phyloP scores from a whole-genome alignment of 768 basidiomycete species.

The Calocybe cyanea region DNA sequence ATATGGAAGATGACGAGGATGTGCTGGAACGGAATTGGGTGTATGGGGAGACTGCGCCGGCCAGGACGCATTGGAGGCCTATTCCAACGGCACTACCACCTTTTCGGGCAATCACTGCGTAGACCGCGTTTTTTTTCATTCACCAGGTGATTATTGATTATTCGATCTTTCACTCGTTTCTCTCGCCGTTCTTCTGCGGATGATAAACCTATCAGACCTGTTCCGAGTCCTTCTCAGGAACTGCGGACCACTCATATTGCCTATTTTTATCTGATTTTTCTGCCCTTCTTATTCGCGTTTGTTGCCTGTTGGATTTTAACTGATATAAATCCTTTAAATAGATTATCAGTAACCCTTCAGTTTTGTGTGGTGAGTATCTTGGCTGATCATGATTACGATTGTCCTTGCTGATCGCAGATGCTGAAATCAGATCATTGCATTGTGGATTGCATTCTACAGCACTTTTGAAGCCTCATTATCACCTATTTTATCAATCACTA shows the following conservation, averaged over 20 bases:
- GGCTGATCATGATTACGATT: too few species aligned
- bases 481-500: too few species aligned
- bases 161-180: slow-evolving; percentile 2
- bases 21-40: slow-evolving; percentile 47
- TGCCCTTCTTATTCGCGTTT: slow-evolving; percentile 13
- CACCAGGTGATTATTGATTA: slow-evolving; percentile 16
- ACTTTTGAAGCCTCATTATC: too few species aligned
- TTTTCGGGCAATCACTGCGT: slow-evolving; percentile 26
- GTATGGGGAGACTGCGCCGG: slow-evolving; percentile 55
- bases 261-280: slow-evolving; percentile 49
- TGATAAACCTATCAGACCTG: slow-evolving; percentile 78
- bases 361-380: too few species aligned
- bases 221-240: slow-evolving; percentile 50
- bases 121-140: slow-evolving; percentile 13
- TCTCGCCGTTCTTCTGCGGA: slow-evolving; percentile 30
- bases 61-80: slow-evolving; percentile 47
- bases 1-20: slow-evolving; percentile 39
- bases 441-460: too few species aligned
- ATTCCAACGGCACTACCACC: slow-evolving; percentile 58
- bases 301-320: not conserved
- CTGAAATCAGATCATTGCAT: too few species aligned
- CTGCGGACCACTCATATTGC: slow-evolving; percentile 67
- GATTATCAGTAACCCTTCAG: not conserved
- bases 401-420: too few species aligned
- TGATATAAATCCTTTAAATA: not conserved